These are phyloP conservation scores for Leptographium wingfieldii DNA, from an alignment of 2,329 filamentous ascomycete genomes.

Conservation along the genomic window DNA sequence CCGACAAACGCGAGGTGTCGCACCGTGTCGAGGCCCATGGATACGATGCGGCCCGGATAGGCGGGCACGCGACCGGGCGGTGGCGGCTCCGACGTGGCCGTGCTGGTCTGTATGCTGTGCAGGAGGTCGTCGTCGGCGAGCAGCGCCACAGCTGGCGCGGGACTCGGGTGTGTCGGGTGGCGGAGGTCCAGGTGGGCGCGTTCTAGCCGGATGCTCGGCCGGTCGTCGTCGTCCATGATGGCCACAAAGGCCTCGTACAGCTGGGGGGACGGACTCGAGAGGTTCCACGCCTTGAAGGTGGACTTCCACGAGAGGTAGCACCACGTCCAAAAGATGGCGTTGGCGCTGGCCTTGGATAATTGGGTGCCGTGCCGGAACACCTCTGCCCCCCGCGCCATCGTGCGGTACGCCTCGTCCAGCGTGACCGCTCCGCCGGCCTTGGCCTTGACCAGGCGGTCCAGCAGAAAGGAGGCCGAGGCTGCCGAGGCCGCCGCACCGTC, in stretches of 20 bases:
- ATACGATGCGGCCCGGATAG: conserved; percentile 19
- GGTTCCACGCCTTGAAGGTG: conserved; percentile 35
- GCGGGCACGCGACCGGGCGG: conserved; percentile 15
- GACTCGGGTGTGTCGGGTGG: conserved; percentile 38
- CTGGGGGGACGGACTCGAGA: conserved; percentile 29
- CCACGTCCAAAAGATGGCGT: conserved; percentile 31
- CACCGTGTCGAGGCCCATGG: conserved; percentile 34
- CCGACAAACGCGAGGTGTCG: conserved; percentile 30
- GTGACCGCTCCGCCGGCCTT: conserved; percentile 21
- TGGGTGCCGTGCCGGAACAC: conserved; percentile 21
- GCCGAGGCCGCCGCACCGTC: conserved; percentile 8
- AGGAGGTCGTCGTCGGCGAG: conserved; percentile 19
- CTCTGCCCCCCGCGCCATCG: conserved; percentile 33
- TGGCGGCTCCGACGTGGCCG: conserved; percentile 2
- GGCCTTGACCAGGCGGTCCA: conserved; percentile 26
- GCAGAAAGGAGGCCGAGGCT: conserved; percentile 20
- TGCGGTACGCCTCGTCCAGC: conserved; percentile 36
- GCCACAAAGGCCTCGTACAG: conserved; percentile 41
- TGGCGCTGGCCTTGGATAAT: no score
- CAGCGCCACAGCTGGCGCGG: conserved; percentile 32
- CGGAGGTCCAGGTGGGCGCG: conserved; percentile 41
- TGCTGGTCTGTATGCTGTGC: conserved; percentile 9
- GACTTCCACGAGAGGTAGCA: conserved; percentile 35
- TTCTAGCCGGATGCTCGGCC: conserved; percentile 26
- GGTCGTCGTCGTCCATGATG: conserved; percentile 27